Evolutionary conservation across 2,329 filamentous ascomycete species (phyloP), one percentile per base, ranked within the genome.

Genomic region (Sporothrix protearum): DNA sequence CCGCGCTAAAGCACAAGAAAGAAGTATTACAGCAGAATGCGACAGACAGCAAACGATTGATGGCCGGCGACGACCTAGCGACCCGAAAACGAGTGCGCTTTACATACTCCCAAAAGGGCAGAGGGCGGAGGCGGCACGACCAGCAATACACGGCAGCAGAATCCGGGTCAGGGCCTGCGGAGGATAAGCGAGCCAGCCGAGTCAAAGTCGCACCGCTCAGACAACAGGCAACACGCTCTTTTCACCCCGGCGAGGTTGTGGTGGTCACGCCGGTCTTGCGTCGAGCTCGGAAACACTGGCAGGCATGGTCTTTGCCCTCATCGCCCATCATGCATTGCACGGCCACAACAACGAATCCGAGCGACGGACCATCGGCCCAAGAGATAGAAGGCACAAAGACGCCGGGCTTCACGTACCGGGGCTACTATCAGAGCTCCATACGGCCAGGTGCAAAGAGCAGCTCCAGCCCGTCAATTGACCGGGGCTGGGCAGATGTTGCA

Each of bases 401-500:
- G 8, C 28, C 36, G 19, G 19, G 9, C 8, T 69, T 55, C 55
- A 55, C 36, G 39, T 71, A 55, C 12, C 51, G 59, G 30, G 70
- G 71, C 28, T 72, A 71, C 49, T 71, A 72, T 30, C 71, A 71
- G 19, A 45, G 36, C 30, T 45, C 30, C 2, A 57, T 30, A 1
- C 51, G 68, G 16, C 19, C 5, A 2, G 49, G 57, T 5, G 28
- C 30, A 42, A 69, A 22, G 19, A 67, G 51, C 8, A 33, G 22
- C 16, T 9, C 16, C 61, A 74, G 51, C 74, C 76, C 77, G 42
- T 71, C 73, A 3, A 76, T 81, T 1, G 79, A 82, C 36, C 75
- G 78, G 30, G 80, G 80, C 2, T 76, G 85, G 68, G 73, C 76
- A 3, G 72, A 75, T 14, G 71, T 85, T 8, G 79, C 80, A n/a